Evolutionary conservation across 371 early-diverging fungal species (phyloP), one percentile per base, ranked within the genome.

Genomic region (Gilbertella persicaria): DNA sequence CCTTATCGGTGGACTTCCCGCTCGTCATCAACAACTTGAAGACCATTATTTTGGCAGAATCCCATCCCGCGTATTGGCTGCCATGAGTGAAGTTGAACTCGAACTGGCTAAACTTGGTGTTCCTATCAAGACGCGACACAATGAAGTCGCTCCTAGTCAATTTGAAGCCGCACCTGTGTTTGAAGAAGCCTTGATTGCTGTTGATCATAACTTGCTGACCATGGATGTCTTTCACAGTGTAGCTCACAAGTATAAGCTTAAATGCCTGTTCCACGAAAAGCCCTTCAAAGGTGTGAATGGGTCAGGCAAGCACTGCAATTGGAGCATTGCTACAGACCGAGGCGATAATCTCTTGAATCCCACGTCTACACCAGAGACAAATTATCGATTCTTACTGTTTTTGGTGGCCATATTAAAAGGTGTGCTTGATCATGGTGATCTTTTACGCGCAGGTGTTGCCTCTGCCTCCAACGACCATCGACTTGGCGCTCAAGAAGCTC

Each of bases 21-120:
- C 99, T 50, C 92, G 95, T 73, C 97, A 96, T 75, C 99, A 98
- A 82, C 97, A 96, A 84, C 82, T 98, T 55, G 97, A 97, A 66
- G 98, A 98, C 77, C 97, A 98, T 75, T 98, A 98, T 86, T 98
- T 98, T 82, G 99, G 99, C 53, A 88, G 87, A 62, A 93, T 98
- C 52, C 99, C 99, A 30, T 83, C 90, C 59, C 89, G 94, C 58
- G 97, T 96, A 21, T 79, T 97, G 67, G 85, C 94, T 45, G 82
- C 88, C 62, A 91, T 97, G 72, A 87, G 88, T 65, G 97, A 98
- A 78, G 79, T 89, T 56, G 99, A 97, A 67, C 78, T 92, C 37
- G 99, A 97, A 78, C 85, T 94, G 50, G 87, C 85, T 76, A 88
- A 89, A 55, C 82, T 97, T 52, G 99, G 99, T 70, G 94, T 96